A percentile compares a stretch with the other conserved stretches of the same genome.
Evolutionary conservation across 352 stramenopile genomes (phyloP).

Genomic region (Globisporangium paddicum): DNA sequence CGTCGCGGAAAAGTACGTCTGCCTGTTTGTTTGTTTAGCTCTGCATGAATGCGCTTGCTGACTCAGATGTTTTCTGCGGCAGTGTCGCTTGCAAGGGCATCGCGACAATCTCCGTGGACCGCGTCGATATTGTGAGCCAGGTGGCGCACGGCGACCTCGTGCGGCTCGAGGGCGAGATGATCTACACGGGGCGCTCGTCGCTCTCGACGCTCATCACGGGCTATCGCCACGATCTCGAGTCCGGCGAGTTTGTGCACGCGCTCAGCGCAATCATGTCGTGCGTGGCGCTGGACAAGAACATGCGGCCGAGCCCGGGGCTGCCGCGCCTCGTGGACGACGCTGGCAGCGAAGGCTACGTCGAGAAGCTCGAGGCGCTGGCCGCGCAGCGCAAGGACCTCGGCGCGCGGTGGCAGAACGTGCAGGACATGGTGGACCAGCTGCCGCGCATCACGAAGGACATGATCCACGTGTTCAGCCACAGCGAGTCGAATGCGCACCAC

Average conservation of each 20-base stretch:
- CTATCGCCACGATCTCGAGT: slow-evolving; percentile 63
- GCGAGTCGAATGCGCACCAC: slow-evolving; percentile 28
- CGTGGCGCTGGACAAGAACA: slow-evolving; percentile 62
- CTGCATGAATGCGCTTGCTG: neutral
- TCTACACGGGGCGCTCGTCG: slow-evolving; percentile 55
- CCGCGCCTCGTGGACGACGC: slow-evolving; percentile 36
- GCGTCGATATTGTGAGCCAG: slow-evolving; percentile 60
- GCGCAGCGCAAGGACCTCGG: slow-evolving; percentile 62
- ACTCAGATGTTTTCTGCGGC: neutral
- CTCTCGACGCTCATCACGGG: slow-evolving; percentile 58
- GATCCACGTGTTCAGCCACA: slow-evolving; percentile 41
- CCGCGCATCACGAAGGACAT: slow-evolving; percentile 56
- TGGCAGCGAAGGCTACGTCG: slow-evolving; percentile 35
- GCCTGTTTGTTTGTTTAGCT: neutral
- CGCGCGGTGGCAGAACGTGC: slow-evolving; percentile 50
- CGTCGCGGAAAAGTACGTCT: slow-evolving; percentile 51
- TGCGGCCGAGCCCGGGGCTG: slow-evolving; percentile 45
- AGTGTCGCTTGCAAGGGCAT: slow-evolving; percentile 53
- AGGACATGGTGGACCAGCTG: slow-evolving; percentile 62
- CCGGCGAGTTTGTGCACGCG: slow-evolving; percentile 61
- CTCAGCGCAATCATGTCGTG: slow-evolving; percentile 70
- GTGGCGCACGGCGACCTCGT: slow-evolving; percentile 62
- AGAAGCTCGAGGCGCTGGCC: slow-evolving; percentile 47
- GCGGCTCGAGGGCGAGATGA: slow-evolving; percentile 56
- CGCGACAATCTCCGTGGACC: slow-evolving; percentile 63